Base-by-base conservation (phyloP, 1,284 basidiomycete genomes). In the Agaricales sp. region DNA sequence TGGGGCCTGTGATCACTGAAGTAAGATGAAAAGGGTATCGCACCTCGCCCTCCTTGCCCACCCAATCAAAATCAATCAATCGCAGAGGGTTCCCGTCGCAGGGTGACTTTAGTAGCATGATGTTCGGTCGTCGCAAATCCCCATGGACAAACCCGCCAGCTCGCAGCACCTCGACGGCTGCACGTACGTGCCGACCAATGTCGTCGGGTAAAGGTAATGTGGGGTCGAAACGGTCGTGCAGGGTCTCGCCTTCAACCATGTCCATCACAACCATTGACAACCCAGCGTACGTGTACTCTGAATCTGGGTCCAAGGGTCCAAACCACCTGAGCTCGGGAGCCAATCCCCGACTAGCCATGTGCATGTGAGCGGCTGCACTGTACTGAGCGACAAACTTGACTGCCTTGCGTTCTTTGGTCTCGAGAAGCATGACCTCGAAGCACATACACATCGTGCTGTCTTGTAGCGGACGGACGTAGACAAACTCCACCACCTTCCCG, bases 241-340 rank as follows among this genome's bases (percentile, higher is more conserved):
- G n/a, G n/a, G 41, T 43, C 11, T n/a, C 8, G 20, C 41, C 41
- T 8, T 43, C 41, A 21, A 43, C n/a, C n/a, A 11, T 16, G 11
- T 43, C 41, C 41, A 43, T 43, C n/a, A 43, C 41, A n/a, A 43
- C 41, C 41, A 43, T 43, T 11, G 13, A 16, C 18, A 43, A 21
- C 13, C 20, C 20, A 11, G n/a, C 41, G 20, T 43, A 43, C n/a
- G 41, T 43, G 20, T 11, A 11, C 13, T 19, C 20, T n/a, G 41
- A 16, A 43, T n/a, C 8, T 8, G 41, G 8, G 41, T 43, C 41
- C 13, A 43, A 21, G 13, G 41, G 41, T 11, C 41, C 41, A 19
- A 16, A 43, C 11, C 8, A 43, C 13, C 13, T n/a, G 41, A 43
- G 41, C 11, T 8, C n/a, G 20, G 41, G 41, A 8, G 41, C 41